These are phyloP conservation scores for Monilinia fructicola DNA, from an alignment of 2,329 filamentous ascomycete genomes.

Conservation along the genomic window DNA sequence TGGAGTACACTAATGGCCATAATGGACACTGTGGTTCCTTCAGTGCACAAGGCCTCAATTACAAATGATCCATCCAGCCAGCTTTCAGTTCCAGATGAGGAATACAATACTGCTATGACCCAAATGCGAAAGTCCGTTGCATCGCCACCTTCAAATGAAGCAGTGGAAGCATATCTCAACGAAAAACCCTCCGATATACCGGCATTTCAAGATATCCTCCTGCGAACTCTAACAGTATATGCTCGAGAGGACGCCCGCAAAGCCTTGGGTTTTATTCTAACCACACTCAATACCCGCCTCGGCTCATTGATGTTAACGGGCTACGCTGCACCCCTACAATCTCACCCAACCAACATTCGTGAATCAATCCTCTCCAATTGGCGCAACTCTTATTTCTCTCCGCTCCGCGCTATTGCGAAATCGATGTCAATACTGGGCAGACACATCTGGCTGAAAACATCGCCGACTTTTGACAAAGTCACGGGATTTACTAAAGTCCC, in stretches of 20 bases:
- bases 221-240: slow-evolving; percentile 44
- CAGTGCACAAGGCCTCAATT: slow-evolving; percentile 48
- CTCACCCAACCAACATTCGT: slow-evolving; percentile 60
- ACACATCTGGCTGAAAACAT: slow-evolving; percentile 47
- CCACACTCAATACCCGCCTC: slow-evolving; percentile 53
- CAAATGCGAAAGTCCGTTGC: slow-evolving; percentile 42
- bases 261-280: slow-evolving; percentile 34
- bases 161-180: slow-evolving; percentile 53
- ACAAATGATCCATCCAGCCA: slow-evolving; percentile 37
- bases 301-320: slow-evolving; percentile 68
- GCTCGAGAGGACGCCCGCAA: slow-evolving; percentile 36
- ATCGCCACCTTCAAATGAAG: slow-evolving; percentile 44
- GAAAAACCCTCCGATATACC: slow-evolving; percentile 53
- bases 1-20: slow-evolving; percentile 56
- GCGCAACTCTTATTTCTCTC: slow-evolving; percentile 55
- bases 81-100: slow-evolving; percentile 49
- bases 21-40: slow-evolving; percentile 60
- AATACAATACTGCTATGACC: slow-evolving; percentile 50
- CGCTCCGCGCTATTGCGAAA: slow-evolving; percentile 56
- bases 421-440: slow-evolving; percentile 56
- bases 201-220: slow-evolving; percentile 52
- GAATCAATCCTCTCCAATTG: slow-evolving; percentile 63
- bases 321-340: slow-evolving; percentile 59
- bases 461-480: slow-evolving; percentile 53
- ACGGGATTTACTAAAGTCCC: slow-evolving; percentile 59